Conservation (phyloP, 306 rosid species). For the Gynostemma pentaphyllum region DNA sequence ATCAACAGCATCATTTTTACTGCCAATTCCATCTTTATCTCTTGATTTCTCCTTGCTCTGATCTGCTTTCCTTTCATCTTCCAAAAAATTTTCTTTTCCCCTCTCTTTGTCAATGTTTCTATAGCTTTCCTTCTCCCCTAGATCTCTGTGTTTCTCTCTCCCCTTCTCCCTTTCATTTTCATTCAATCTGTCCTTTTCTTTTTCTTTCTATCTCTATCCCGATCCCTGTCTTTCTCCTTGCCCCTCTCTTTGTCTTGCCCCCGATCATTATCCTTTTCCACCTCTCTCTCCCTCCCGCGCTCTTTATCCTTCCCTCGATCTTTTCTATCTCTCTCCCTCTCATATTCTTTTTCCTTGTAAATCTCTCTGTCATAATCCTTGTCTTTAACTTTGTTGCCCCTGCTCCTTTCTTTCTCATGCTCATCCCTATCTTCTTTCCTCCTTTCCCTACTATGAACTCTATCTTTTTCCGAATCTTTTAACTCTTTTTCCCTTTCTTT, state of each 20-base stretch:
- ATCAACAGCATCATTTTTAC: constrained; percentile 27
- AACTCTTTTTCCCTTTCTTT: constrained; percentile 44
- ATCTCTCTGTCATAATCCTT: constrained; percentile 62
- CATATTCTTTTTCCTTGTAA: constrained; percentile 49
- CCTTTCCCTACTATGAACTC: constrained; percentile 40
- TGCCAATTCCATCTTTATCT: constrained; percentile 35
- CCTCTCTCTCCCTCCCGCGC: constrained; percentile 49
- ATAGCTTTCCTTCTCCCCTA: constrained; percentile 24
- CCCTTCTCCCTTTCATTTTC: constrained; percentile 24
- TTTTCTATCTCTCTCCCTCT: constrained; percentile 54
- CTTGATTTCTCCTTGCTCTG: constrained; percentile 43
- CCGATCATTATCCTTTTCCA: constrained; percentile 40
- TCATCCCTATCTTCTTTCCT: constrained; percentile 71
- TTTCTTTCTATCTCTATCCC: constrained; percentile 19
- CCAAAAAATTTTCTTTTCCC: constrained; percentile 32
- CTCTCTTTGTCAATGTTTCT: constrained; percentile 40
- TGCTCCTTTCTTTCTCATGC: constrained; percentile 54
- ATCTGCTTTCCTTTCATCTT: constrained; percentile 34
- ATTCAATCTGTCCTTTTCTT: constrained; percentile 34
- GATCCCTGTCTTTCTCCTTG: constrained; percentile 12
- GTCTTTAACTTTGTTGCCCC: constrained; percentile 52
- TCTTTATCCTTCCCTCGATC: constrained; percentile 51
- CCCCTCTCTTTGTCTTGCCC: constrained; percentile 13
- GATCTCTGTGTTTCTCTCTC: constrained; percentile 46
- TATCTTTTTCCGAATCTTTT: constrained; percentile 43